phyloP scores from a whole-genome alignment of 306 rosid species.

The Myrica gale region DNA sequence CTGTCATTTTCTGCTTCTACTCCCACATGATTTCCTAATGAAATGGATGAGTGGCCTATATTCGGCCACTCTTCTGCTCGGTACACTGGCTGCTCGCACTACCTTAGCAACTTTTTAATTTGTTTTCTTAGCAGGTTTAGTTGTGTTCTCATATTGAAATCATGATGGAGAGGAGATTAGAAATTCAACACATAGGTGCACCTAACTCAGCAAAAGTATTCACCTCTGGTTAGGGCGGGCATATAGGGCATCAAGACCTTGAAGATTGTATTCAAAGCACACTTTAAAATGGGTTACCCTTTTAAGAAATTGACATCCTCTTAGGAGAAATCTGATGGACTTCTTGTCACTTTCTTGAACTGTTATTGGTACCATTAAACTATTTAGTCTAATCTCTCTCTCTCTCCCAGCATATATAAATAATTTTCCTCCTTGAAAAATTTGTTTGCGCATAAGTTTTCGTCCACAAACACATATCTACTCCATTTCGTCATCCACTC shows the following conservation, averaged over 20 bases:
- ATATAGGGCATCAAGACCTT: background rate
- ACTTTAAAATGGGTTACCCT: conserved; percentile 13
- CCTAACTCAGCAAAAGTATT: conserved; percentile 22
- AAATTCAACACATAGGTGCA: conserved; percentile 12
- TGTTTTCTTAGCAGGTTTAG: background rate
- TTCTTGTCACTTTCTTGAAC: conserved; percentile 29
- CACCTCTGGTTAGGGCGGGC: conserved; percentile 5
- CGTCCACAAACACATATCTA: background rate
- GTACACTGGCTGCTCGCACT: too few relatives aligned
- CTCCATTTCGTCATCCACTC: background rate
- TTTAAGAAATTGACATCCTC: conserved; percentile 19
- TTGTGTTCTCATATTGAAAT: background rate
- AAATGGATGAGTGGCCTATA: background rate
- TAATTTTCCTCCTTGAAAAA: too few relatives aligned
- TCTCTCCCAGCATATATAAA: background rate
- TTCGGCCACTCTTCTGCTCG: background rate
- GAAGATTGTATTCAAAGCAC: conserved; percentile 32
- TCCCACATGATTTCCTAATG: background rate
- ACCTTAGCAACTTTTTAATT: too few relatives aligned
- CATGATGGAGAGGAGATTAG: background rate
- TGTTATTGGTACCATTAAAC: conserved; percentile 25
- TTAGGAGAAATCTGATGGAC: conserved; percentile 40
- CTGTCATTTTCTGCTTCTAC: background rate
- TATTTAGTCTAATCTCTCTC: conserved; percentile 7
- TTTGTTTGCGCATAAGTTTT: too few relatives aligned